Evolutionary conservation across 805 yeast genomes (phyloP).

Genomic region (Candida patagonica): DNA sequence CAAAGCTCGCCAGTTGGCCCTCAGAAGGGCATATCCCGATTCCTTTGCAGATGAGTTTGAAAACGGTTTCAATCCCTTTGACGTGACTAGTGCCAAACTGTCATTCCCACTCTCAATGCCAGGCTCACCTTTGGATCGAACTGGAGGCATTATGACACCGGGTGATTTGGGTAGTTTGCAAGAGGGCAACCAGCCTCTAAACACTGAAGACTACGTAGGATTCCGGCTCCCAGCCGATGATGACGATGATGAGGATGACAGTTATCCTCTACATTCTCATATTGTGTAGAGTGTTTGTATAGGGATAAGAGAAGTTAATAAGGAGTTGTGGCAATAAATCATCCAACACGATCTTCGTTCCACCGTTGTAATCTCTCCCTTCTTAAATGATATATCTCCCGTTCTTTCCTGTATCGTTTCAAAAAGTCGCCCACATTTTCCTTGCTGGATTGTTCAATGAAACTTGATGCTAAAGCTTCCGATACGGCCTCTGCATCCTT

Average conservation of each 20-base stretch:
- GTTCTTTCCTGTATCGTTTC: constrained; percentile 31
- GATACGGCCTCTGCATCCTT: constrained; percentile 28
- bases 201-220: constrained; percentile 64
- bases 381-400: constrained; percentile 37
- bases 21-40: constrained; percentile 90
- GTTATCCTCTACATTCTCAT: constrained; percentile 19
- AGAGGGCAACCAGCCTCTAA: constrained; percentile 65
- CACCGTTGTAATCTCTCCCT: constrained; percentile 42
- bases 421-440: constrained; percentile 34
- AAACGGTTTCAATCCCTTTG: constrained; percentile 25
- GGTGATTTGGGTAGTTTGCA: constrained; percentile 97
- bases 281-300: constrained; percentile 3
- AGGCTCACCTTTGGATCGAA: constrained; percentile 78
- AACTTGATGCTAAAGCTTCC: constrained; percentile 28
- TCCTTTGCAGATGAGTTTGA: constrained; percentile 40
- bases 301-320: neutral
- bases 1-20: constrained; percentile 85
- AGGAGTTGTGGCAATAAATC: neutral
- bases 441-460: constrained; percentile 19
- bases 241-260: constrained; percentile 25
- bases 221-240: constrained; percentile 33
- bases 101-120: constrained; percentile 94
- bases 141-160: constrained; percentile 91
- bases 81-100: constrained; percentile 38
- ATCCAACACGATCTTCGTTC: constrained; percentile 33